Base-by-base conservation (phyloP, 1,284 basidiomycete species). In the Inonotus obliquus region DNA sequence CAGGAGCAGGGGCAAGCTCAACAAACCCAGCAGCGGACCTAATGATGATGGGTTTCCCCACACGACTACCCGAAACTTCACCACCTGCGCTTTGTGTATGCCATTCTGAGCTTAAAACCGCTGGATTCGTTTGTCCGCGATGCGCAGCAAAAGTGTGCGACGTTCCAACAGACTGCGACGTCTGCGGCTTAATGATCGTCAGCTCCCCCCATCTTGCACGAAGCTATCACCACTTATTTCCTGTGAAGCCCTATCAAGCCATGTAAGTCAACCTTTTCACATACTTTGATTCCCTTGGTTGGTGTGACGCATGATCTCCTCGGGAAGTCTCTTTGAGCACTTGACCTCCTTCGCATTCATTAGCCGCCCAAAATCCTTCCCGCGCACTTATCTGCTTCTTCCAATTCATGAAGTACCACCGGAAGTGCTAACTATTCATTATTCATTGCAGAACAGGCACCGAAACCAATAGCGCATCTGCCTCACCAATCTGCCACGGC, bases 11-110 rank as follows among this genome's bases (percentile, higher is more conserved):
- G 21, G 71, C 75, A 14, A 63, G 60, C 25, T 68, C 70, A 39
- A 74, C 78, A 11, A 87, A 88, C 58, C 84, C 85, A 14, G 84
- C 86, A 0, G 90, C 92, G 0, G 95, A 99, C 74, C 78, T 99
- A 44, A 96, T 99, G 87, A 90, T 97, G 80, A 99, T 99, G 95
- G 96, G 96, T 2, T 99, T 99, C 74, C 97, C 94, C 0, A 93
- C 90, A 17, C 86, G 94, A 49, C 78, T 97, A n/a, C 91, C 92
- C 0, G 88, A 88, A 66, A 84, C 89, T 0, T 89, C 92, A 0
- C 86, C 89, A 19, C 86, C 90, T 9, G 88, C 88, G 54, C 80
- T 97, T 21, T 99, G 96, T 71, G 93, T 89, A 1, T 99, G 96
- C 71, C 96, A 99, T 73, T 91, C 91, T 2, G 86, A 94, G 65